Base-by-base conservation (phyloP, 208 protist species). In the Eutreptiella sp. region DNA sequence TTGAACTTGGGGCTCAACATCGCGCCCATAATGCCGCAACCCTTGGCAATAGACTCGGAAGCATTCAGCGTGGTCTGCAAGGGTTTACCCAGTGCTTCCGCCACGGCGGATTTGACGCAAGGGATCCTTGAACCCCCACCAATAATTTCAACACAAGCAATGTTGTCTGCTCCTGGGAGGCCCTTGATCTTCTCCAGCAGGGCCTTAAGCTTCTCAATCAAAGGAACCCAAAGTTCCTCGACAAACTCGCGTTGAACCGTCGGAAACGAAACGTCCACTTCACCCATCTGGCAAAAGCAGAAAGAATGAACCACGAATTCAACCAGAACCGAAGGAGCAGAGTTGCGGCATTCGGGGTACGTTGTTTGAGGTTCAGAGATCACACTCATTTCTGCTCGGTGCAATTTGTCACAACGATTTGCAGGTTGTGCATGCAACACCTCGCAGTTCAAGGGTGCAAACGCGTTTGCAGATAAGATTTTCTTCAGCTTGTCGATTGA, bases 1-100 rank as follows among this genome's bases (percentile, higher is more conserved):
- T 88, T 77, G 57, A 92, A 92, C 54, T 85, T 86, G 34, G 86
- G 85, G 19, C 79, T 88, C n/a, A 91, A 75, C 63, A 89, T 84
- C 14, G 85, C 88, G 36, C 81, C 85, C 48, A 79, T 77, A 47
- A 91, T 83, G 0, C 80, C 87, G 46, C 72, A 77, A 21, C 88
- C 88, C 35, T 83, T 82, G 24, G 81, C 83, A 28, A 84, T 83
- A 32, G 83, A 73, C 74, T 94, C 85, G 31, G 80, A 85, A 16
- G 86, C 82, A 60, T 91, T 94, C 16, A 94, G 61, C 3, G 86
- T 94, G 58, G 87, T 86, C 53, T 68, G 82, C 53, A 82, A 73
- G 7, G 66, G 9, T 48, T 65, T 50, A 53, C 79, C 76, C 21
- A 91, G 67, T 11, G 82, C 64, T 31, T 83, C 74, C 66, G 85